Percentiles rank a stretch among this genome's conserved stretches.
These are phyloP conservation scores for Leptoxyphium fumago DNA, from an alignment of 2,329 filamentous ascomycete genomes.

Conservation along the genomic window DNA sequence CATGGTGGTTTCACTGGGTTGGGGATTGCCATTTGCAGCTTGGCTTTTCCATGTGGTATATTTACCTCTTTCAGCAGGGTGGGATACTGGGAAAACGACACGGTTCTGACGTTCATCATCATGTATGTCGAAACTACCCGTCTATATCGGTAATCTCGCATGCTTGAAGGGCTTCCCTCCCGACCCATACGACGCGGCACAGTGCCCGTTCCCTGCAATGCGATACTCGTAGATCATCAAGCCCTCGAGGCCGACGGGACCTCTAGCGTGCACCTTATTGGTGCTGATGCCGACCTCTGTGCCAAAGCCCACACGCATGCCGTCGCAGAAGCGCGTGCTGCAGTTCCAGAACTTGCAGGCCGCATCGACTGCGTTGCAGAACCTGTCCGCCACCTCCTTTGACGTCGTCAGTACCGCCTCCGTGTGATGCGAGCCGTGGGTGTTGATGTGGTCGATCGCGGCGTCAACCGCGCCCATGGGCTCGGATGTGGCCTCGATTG, in stretches of 20 bases:
- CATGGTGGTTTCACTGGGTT: too few relatives aligned
- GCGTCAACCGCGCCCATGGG: constrained; percentile 36
- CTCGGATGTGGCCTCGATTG: constrained; percentile 35
- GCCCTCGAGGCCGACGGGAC: constrained; percentile 85
- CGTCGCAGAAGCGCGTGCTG: constrained; percentile 85
- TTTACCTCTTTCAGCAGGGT: too few relatives aligned
- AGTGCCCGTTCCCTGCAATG: constrained; percentile 68
- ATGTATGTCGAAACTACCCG: too few relatives aligned
- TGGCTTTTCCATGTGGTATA: too few relatives aligned
- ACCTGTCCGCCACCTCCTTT: constrained; percentile 54
- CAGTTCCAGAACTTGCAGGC: constrained; percentile 96
- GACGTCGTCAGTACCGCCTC: constrained; percentile 73
- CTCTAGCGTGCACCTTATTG: constrained; percentile 92
- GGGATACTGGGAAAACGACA: too few relatives aligned
- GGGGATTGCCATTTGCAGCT: too few relatives aligned
- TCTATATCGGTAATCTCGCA: constrained; percentile 27
- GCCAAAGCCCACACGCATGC: constrained; percentile 93
- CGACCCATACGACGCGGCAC: constrained; percentile 56
- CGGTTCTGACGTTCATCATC: too few relatives aligned
- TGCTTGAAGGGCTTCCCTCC: constrained; percentile 44
- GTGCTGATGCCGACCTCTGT: constrained; percentile 98
- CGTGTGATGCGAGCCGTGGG: constrained; percentile 84
- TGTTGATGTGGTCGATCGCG: constrained; percentile 80
- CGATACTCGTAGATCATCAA: constrained; percentile 97
- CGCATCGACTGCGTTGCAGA: constrained; percentile 75